Base-by-base conservation (phyloP, 805 yeast species). In the Lipomyces sp. region DNA sequence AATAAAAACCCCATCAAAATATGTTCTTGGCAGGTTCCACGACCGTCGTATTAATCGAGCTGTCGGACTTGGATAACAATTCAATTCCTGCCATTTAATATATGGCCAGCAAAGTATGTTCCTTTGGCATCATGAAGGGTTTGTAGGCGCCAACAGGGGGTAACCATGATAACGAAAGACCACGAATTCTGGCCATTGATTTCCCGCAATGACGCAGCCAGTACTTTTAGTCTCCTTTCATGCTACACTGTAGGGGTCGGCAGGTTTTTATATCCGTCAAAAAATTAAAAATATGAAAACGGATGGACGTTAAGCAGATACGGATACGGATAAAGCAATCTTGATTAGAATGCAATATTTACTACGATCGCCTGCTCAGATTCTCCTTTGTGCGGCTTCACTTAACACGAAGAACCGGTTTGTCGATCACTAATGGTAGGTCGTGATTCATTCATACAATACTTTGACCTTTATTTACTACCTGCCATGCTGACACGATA, bases 171-270 rank as follows among this genome's bases (percentile, higher is more conserved):
- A 24, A 34, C 57, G n/a, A 62, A 35, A 53, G 29, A 37, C 24
- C 58, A 63, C 34, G 88, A 83, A 79, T 94, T 98, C 33, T 95
- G 87, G 67, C 98, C 98, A 71, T 87, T 75, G 69, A 87, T 86
- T 80, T 94, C 98, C 24, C 24, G 24, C 24, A 24, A 24, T 24
- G 24, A 24, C 24, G 24, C 24, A 24, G 24, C 24, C 24, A 24
- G 24, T 24, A 24, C 24, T 24, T 24, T 24, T 24, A 24, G 24
- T 24, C 24, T 24, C 24, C 24, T 24, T 24, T 24, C 24, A 24
- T 24, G 24, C 24, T 1, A 24, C 24, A 24, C 24, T 24, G 24
- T 24, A 24, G 24, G 24, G 24, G 24, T 24, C 24, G 24, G 1
- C 24, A 24, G n/a, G n/a, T n/a, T n/a, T n/a, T n/a, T n/a, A 24